Evolutionary conservation across 768 basidiomycete genomes (phyloP).

Genomic region (Russula sp.): DNA sequence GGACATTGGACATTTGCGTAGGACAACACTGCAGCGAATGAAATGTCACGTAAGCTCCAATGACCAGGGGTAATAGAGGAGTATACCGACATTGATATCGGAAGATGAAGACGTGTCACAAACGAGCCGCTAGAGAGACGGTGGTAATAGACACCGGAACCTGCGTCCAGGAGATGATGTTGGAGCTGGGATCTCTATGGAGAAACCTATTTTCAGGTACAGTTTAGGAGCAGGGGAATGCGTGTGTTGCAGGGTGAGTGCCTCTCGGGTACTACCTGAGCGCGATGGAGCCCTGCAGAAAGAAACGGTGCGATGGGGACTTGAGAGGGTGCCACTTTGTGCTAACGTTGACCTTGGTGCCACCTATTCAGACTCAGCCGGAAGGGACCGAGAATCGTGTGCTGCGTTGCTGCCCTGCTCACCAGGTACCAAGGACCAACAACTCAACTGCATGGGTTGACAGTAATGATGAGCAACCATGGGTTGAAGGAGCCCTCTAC

Average conservation of each 20-base stretch:
- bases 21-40: slow-evolving; percentile 12
- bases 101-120: slow-evolving; percentile 1
- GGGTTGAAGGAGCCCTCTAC: slow-evolving; percentile 11
- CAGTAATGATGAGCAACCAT: slow-evolving; percentile 4
- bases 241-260: background rate
- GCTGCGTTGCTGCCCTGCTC: too few relatives aligned
- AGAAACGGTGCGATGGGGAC: background rate
- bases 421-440: background rate
- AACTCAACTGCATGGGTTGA: background rate
- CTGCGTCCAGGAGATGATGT: background rate
- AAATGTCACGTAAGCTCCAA: slow-evolving; percentile 8
- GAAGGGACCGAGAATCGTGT: background rate
- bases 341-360: slow-evolving; percentile 9
- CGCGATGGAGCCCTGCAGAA: slow-evolving; percentile 4
- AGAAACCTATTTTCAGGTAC: background rate
- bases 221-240: too few relatives aligned
- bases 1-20: slow-evolving; percentile 23
- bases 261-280: slow-evolving; percentile 2
- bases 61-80: background rate
- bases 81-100: background rate
- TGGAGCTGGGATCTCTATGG: background rate
- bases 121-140: background rate
- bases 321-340: background rate
- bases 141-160: background rate
- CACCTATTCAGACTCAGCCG: slow-evolving; percentile 12